Evolutionary conservation across 208 protist species (phyloP), one percentile per base, ranked within the genome.

Genomic region (Acanthamoeba rhysodes): DNA sequence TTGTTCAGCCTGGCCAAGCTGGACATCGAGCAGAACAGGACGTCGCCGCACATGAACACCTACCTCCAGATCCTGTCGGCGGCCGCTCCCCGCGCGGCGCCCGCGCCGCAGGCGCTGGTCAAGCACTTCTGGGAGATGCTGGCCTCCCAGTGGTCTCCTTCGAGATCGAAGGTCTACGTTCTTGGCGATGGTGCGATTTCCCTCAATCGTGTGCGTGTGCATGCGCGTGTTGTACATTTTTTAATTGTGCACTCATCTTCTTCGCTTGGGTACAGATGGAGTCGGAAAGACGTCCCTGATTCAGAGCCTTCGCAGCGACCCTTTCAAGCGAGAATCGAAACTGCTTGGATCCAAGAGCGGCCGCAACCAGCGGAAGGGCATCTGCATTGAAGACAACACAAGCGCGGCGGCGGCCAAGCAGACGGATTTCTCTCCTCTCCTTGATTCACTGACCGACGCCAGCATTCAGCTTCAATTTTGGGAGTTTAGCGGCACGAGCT

Each of bases 21-120:
- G 74, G 45, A 82, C 45, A 45, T 82, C 74, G 74, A 82, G 24
- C 41, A 82, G 22, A 82, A 82, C 74, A 53, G 12, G 74, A 24
- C 74, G 22, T 82, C 74, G 37, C 27, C 37, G 32, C 74, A 82
- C 74, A 82, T 82, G 74, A 27, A 2, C 37, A 34, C 29, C 41
- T 82, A 82, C 45, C 74, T 32, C 7, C 74, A 82, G 22, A 27
- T 82, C 22, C 41, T 82, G 66, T 72, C 66, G n/a, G 2, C 66
- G 2, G 29, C 66, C n/a, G 14, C n/a, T 20, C 66, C 5, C 4
- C 66, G 22, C 16, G 59, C 59, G 59, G 10, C 66, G 20, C 16
- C 74, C 12, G 27, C 66, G 66, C 66, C 66, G 8, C 74, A 82
- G 32, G 74, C 74, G 27, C 74, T 82, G 37, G 37, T 82, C 32